Evolutionary conservation across 1,139 yeast species (phyloP).

Genomic region (Zygosaccharomyces sapae): DNA sequence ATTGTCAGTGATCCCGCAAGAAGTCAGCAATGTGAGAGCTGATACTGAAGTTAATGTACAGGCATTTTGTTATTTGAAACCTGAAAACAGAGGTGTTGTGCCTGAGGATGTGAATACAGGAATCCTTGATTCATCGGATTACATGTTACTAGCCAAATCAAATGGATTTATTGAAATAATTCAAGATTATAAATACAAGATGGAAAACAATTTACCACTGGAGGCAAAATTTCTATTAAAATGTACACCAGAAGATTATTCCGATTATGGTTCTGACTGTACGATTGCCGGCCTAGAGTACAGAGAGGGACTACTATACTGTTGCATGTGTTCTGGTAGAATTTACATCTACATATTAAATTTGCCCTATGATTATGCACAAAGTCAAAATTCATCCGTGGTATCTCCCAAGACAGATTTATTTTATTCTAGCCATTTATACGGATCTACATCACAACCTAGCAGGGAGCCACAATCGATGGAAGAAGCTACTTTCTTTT

Average conservation of each 20-base stretch:
- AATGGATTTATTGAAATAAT: conserved; percentile 32
- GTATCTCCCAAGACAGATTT: conserved; percentile 8
- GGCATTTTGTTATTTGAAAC: conserved; percentile 29
- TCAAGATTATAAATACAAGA: conserved; percentile 23
- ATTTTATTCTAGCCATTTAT: conserved; percentile 4
- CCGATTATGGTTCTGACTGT: conserved; percentile 15
- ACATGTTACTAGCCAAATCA: conserved; percentile 28
- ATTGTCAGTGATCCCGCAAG: conserved; percentile 12
- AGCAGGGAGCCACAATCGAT: conserved; percentile 12
- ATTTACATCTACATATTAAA: conserved; percentile 27
- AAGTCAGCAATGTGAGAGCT: conserved; percentile 8
- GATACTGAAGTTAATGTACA: conserved; percentile 24
- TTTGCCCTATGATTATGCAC: conserved; percentile 26
- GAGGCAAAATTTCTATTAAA: conserved; percentile 22
- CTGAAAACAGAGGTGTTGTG: conserved; percentile 15
- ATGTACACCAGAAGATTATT: conserved; percentile 23
- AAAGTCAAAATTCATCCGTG: conserved; percentile 17
- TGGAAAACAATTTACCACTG: conserved; percentile 12
- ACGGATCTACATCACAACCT: not conserved
- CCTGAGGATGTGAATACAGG: conserved; percentile 11
- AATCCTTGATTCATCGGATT: conserved; percentile 26
- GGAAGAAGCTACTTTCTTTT: conserved; percentile 21
- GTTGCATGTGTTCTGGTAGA: conserved; percentile 27
- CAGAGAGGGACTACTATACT: conserved; percentile 27
- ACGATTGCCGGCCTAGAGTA: conserved; percentile 27